Evolutionary conservation across 208 protist genomes (phyloP), one percentile per base, ranked within the genome.

Genomic region (Acanthamoeba rhysodes): DNA sequence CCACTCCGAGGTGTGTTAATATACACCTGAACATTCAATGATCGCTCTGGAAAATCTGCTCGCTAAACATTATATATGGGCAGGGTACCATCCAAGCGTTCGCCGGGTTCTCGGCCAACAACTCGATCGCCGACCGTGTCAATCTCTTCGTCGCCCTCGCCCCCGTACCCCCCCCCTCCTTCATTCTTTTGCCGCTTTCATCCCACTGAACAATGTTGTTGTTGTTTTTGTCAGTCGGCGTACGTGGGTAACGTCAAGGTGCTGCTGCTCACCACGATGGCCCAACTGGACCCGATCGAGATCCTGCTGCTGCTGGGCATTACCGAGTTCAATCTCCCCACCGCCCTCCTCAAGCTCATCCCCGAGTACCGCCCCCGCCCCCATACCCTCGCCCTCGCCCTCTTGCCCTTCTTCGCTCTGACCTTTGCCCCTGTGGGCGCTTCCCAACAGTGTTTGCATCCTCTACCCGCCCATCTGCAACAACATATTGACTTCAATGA

Each of bases 71-170:
- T 41, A 41, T 41, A 41, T 41, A 41, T 41, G 37, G 37, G 37
- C 37, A 41, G 95, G 95, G 95, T n/a, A 95, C 90, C 20, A 92
- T 78, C 22, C 95, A 92, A 32, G 90, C 90, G 6, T 96, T 94
- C n/a, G 90, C 90, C 20, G 57, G 70, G 14, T 94, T 95, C 85
- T 90, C 70, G 8, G 20, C 70, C 62, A 90, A 93, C 70, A 68
- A 90, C 53, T 24, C 24, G 7, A 29, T 95, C 53, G 87, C 85
- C 50, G 20, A 48, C 24, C 41, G 66, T 1, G 76, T 95, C 53
- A 55, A 45, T 27, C 9, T 95, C 10, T 95, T 95, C 34, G 48
- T 91, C n/a, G 94, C 82, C 22, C 85, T 95, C 18, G 94, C 94
- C 22, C 94, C 94, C 18, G 84, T 85, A 85, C 20, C 34, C 41